phyloP scores from a whole-genome alignment of 305 asterid genomes.

The Solanum hybrid region DNA sequence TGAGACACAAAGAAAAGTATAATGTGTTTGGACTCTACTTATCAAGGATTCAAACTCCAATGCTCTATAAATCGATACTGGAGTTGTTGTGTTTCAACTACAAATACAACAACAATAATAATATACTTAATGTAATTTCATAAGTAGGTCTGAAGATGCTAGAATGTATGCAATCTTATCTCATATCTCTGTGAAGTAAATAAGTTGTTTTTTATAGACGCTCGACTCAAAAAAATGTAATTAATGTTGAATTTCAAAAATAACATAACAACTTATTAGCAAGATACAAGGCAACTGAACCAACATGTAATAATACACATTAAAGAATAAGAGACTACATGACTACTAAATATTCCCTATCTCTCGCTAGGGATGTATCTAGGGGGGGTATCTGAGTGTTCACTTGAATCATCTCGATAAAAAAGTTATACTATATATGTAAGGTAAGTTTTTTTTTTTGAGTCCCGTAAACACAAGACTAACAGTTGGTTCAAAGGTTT shows the following conservation, averaged over 20 bases:
- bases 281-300: background rate
- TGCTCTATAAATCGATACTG: background rate
- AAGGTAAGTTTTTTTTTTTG: background rate
- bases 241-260: background rate
- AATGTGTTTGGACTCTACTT: background rate
- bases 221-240: background rate
- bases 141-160: background rate
- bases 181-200: background rate
- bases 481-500: background rate
- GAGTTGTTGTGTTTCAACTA: background rate
- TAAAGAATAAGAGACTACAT: background rate
- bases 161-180: background rate
- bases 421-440: no score
- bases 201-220: rapidly evolving
- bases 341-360: background rate
- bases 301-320: background rate
- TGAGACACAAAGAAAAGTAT: background rate
- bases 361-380: background rate
- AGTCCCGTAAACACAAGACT: background rate
- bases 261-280: background rate
- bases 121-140: background rate
- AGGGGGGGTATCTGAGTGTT: background rate
- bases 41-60: background rate
- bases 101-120: background rate
- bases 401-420: no score